Evolutionary conservation across 768 basidiomycete genomes (phyloP).

Genomic region (Boletales sp.): DNA sequence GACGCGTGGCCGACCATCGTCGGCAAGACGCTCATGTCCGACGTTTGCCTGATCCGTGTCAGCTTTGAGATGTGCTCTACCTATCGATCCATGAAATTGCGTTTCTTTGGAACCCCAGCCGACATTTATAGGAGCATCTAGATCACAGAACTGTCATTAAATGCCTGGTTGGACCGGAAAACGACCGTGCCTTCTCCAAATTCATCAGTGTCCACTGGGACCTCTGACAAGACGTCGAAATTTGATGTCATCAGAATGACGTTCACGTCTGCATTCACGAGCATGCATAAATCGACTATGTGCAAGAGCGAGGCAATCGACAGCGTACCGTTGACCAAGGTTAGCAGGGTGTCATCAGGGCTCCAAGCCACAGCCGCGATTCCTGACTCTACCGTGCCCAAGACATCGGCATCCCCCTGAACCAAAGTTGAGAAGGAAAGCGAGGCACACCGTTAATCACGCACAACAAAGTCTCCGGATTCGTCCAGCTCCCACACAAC

Average conservation of each 20-base stretch:
- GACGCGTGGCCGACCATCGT: slow-evolving; percentile 68
- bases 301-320: background rate
- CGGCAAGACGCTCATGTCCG: slow-evolving; percentile 60
- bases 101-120: slow-evolving; percentile 98
- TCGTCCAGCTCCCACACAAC: slow-evolving; percentile 58
- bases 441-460: slow-evolving; percentile 14
- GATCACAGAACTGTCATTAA: slow-evolving; percentile 10
- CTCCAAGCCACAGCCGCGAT: slow-evolving; percentile 84
- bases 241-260: slow-evolving; percentile 84
- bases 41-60: slow-evolving; percentile 43
- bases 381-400: slow-evolving; percentile 84
- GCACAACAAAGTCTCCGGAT: slow-evolving; percentile 39
- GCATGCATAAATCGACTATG: background rate
- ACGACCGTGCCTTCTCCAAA: slow-evolving; percentile 75
- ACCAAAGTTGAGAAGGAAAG: slow-evolving; percentile 4
- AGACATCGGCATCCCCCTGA: slow-evolving; percentile 52
- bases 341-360: slow-evolving; percentile 87
- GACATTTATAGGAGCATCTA: slow-evolving; percentile 89
- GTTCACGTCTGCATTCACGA: slow-evolving; percentile 58
- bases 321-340: slow-evolving; percentile 68
- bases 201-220: slow-evolving; percentile 62
- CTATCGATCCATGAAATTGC: slow-evolving; percentile 94
- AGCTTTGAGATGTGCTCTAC: slow-evolving; percentile 60
- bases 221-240: slow-evolving; percentile 86
- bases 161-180: background rate